phyloP scores from a whole-genome alignment of 257 asterid species.

The Gentiana straminea region DNA sequence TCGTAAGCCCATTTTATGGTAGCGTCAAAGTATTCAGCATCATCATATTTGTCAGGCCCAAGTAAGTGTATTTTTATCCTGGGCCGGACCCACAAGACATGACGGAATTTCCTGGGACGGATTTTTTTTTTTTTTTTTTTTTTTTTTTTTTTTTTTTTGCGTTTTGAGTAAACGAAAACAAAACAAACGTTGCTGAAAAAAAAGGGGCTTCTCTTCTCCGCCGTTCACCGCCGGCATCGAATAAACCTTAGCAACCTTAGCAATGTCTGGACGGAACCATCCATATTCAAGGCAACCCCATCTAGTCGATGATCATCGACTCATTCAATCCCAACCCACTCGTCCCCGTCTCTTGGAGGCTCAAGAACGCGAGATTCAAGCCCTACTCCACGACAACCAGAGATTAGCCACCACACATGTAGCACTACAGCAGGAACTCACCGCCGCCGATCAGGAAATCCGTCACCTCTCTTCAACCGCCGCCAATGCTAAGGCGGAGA shows the following conservation, averaged over 20 bases:
- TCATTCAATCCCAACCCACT: constrained; percentile 14
- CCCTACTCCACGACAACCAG: constrained; percentile 64
- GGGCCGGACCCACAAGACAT: too few species aligned
- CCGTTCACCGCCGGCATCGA: constrained; percentile 1
- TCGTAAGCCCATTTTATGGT: too few species aligned
- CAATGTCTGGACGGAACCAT: constrained; percentile 15
- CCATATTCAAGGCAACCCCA: constrained; percentile 12
- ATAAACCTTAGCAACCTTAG: not conserved
- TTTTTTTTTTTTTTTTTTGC: too few species aligned
- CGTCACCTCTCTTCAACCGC: constrained; percentile 50
- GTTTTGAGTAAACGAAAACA: constrained; percentile 8
- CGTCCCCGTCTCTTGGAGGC: constrained; percentile 26
- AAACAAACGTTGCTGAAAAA: not conserved
- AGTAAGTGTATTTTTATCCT: too few species aligned
- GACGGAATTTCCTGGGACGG: too few species aligned
- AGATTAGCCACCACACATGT: constrained; percentile 64
- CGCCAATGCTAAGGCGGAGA: constrained; percentile 49
- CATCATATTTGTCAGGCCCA: too few species aligned
- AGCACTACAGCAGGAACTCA: constrained; percentile 49
- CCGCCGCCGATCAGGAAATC: constrained; percentile 51
- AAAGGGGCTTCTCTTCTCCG: too few species aligned
- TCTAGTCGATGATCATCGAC: constrained; percentile 14
- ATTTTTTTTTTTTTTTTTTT: too few species aligned
- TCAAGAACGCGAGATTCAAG: constrained; percentile 53
- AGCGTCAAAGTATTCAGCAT: too few species aligned